These are phyloP conservation scores for Candida parachauliodes DNA, from an alignment of 805 yeast species.

Conservation along the genomic window DNA sequence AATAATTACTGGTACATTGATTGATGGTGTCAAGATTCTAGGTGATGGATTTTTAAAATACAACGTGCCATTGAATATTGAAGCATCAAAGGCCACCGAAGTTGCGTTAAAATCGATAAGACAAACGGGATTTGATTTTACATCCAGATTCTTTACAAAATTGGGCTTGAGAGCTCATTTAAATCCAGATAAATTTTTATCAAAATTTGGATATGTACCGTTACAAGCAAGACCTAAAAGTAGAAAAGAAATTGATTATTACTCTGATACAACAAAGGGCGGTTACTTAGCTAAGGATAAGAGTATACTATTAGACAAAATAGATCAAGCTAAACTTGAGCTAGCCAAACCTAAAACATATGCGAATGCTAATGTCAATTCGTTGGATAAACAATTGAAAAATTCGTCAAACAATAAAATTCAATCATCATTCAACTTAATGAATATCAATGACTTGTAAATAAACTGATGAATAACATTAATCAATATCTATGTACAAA, in stretches of 20 bases:
- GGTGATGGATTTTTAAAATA: constrained; percentile 56
- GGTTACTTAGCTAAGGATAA: constrained; percentile 63
- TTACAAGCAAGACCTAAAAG: constrained; percentile 80
- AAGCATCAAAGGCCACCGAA: constrained; percentile 76
- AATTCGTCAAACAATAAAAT: constrained; percentile 21
- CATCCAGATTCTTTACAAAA: constrained; percentile 61
- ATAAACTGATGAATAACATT: constrained; percentile 1
- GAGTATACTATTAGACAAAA: constrained; percentile 36
- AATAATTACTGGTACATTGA: constrained; percentile 63
- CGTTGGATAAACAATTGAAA: constrained; percentile 35
- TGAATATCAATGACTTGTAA: constrained; percentile 8
- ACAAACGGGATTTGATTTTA: constrained; percentile 65
- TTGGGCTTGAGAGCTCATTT: constrained; percentile 73
- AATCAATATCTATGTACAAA: constrained; percentile 30
- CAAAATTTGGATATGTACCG: constrained; percentile 77
- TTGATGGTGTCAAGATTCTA: constrained; percentile 78
- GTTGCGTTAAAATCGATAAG: constrained; percentile 75
- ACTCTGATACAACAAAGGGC: constrained; percentile 64
- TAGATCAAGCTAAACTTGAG: constrained; percentile 14
- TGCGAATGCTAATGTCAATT: constrained; percentile 24
- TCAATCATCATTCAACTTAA: constrained; percentile 13
- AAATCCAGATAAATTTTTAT: constrained; percentile 65
- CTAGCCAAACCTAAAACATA: constrained; percentile 16
- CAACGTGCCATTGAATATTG: constrained; percentile 65
- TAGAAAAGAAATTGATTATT: constrained; percentile 75